Base-by-base conservation (phyloP, 2,329 filamentous ascomycete species). In the Epichloe sp. region DNA sequence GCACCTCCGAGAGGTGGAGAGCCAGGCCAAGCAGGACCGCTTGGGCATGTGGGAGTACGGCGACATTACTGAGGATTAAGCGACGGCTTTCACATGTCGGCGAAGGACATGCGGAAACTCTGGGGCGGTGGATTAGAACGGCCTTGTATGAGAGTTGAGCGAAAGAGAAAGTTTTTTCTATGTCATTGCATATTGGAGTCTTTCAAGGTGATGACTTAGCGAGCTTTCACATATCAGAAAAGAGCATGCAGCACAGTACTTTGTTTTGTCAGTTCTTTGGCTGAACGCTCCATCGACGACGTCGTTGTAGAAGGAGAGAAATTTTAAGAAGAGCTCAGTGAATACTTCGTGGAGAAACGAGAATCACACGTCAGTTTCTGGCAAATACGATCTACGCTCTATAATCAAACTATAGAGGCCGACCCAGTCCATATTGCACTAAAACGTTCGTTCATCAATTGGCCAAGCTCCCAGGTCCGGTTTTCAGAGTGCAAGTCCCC, bases 31-130 rank as follows among this genome's bases (percentile, higher is more conserved):
- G 78, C 74, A 79, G 51, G 82, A 83, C 52, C 80, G 89, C 55
- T 75, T 82, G 58, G 93, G 93, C 43, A 93, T 95, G 79, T 98
- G 91, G 90, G 93, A 98, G 77, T 98, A 97, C 69, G 93, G 93
- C 59, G 93, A 97, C 67, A 77, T 95, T 63, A 95, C 88, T 14
- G 90, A 95, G 72, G 88, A 95, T 63, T 89, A 81, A 66, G 48
- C n/a, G 50, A 35, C 34, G 12, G 7, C 11, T 48, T 15, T 23
- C 8, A 42, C 17, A 2, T 12, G 11, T 11, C n/a, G 5, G 5
- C 8, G 40, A 42, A 43, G 6, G 3, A 11, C 41, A 12, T 21
- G 11, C 8, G 5, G 19, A 6, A 21, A 15, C 21, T n/a, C 10
- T 31, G 31, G 19, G 21, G 23, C 8, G 17, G 34, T 40, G 41